Conservation (phyloP, 805 yeast genomes). For the Myxozyma kluyveri region DNA sequence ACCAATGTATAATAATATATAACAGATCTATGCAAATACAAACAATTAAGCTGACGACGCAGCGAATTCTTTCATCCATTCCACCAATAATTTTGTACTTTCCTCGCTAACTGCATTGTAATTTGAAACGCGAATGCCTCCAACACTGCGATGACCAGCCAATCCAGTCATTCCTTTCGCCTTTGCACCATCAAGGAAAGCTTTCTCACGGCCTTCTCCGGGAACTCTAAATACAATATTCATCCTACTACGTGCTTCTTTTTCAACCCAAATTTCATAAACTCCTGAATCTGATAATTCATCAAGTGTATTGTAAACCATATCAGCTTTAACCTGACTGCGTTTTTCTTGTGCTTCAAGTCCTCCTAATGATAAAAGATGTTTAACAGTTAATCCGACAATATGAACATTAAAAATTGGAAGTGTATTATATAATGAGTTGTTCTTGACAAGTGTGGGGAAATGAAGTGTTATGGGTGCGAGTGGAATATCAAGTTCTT, state of each 20-base stretch:
- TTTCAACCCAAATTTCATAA: conserved; percentile 64
- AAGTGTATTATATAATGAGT: conserved; percentile 92
- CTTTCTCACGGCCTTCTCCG: conserved; percentile 57
- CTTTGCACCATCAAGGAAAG: conserved; percentile 68
- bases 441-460: conserved; percentile 80
- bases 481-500: conserved; percentile 62
- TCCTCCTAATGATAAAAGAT: conserved; percentile 70
- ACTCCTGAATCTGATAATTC: conserved; percentile 55
- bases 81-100: conserved; percentile 56
- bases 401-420: conserved; percentile 91
- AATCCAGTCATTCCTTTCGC: conserved; percentile 65
- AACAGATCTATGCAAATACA: not conserved
- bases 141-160: conserved; percentile 95
- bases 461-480: conserved; percentile 86
- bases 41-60: too few relatives aligned
- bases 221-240: conserved; percentile 84
- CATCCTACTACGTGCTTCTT: conserved; percentile 75
- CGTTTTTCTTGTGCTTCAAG: conserved; percentile 55
- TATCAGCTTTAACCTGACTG: conserved; percentile 60
- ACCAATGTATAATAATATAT: not conserved
- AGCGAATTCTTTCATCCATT: conserved; percentile 62
- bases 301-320: conserved; percentile 66
- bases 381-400: conserved; percentile 70
- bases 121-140: conserved; percentile 91
- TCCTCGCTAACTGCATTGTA: conserved; percentile 74